A percentile compares a stretch with the other conserved stretches of the same genome.
Conservation (phyloP, 208 protist species). For the Acanthamoeba quina region DNA sequence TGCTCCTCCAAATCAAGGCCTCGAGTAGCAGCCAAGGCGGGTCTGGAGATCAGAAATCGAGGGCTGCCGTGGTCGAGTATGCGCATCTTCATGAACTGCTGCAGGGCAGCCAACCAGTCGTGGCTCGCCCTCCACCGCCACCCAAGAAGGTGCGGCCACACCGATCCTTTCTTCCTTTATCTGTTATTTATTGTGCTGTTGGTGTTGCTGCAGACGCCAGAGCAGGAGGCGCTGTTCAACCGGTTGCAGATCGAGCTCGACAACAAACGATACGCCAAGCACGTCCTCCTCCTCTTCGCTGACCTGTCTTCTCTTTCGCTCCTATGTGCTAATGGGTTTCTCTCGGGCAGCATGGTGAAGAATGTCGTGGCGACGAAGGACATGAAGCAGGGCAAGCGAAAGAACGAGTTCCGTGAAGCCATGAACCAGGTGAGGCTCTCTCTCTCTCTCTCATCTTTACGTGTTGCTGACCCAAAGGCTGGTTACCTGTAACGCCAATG, state of each 20-base stretch:
- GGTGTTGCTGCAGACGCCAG: neutral
- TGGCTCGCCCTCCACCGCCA: slow-evolving; percentile 3
- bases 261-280: slow-evolving; percentile 35
- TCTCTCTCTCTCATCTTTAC: neutral
- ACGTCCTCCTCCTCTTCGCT: neutral
- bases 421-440: neutral
- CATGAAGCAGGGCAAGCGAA: neutral
- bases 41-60: neutral
- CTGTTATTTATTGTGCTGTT: neutral
- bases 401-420: slow-evolving; percentile 49
- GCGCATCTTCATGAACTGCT: slow-evolving; percentile 32
- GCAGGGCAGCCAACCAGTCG: slow-evolving; percentile 37
- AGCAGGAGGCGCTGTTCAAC: slow-evolving; percentile 30
- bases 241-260: neutral
- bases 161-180: neutral
- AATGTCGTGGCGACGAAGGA: slow-evolving; percentile 26
- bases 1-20: neutral
- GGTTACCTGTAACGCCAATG: neutral
- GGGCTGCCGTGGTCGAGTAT: neutral
- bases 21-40: neutral
- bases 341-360: slow-evolving; percentile 47
- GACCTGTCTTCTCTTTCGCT: neutral
- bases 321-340: neutral
- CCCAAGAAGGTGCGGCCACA: neutral
- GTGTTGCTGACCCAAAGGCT: neutral